Percentiles rank a stretch among this genome's conserved stretches.
phyloP scores from a whole-genome alignment of 257 asterid genomes.

The Fraxinus excelsior region DNA sequence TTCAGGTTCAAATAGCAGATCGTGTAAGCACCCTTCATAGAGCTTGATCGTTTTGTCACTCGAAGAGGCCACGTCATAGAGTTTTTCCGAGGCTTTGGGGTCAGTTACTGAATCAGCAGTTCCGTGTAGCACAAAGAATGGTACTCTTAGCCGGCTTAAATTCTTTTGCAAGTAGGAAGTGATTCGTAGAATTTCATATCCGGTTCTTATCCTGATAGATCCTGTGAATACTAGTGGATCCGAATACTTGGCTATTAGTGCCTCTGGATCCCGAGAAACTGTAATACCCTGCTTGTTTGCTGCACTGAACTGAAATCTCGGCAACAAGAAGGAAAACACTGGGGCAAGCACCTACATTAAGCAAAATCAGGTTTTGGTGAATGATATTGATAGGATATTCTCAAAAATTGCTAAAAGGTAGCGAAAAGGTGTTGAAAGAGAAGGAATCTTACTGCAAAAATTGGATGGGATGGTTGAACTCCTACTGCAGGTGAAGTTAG shows the following conservation, averaged over 20 bases:
- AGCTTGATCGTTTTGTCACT: constrained; percentile 71
- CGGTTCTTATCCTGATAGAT: constrained; percentile 77
- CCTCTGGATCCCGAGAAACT: constrained; percentile 82
- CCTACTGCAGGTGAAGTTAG: constrained; percentile 93
- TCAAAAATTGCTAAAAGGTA: background rate
- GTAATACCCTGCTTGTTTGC: constrained; percentile 72
- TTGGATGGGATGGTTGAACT: constrained; percentile 88
- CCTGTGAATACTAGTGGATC: constrained; percentile 96
- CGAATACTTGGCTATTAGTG: constrained; percentile 79
- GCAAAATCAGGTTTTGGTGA: background rate
- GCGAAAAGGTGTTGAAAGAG: background rate
- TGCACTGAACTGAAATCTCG: constrained; percentile 83
- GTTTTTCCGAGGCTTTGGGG: constrained; percentile 75
- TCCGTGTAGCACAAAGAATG: constrained; percentile 88
- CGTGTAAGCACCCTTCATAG: constrained; percentile 77
- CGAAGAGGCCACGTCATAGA: constrained; percentile 70
- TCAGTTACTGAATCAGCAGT: constrained; percentile 75
- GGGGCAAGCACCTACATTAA: constrained; percentile 76
- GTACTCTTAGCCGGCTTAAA: constrained; percentile 53
- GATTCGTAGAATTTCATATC: constrained; percentile 76
- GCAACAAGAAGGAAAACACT: constrained; percentile 62
- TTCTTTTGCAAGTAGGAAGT: constrained; percentile 67
- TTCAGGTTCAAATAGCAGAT: constrained; percentile 83
- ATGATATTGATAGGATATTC: background rate
- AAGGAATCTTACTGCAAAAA: constrained; percentile 53